A percentile compares a stretch with the other conserved stretches of the same genome.
Conservation (phyloP, 768 basidiomycete species). For the Lyophyllum decastes region DNA sequence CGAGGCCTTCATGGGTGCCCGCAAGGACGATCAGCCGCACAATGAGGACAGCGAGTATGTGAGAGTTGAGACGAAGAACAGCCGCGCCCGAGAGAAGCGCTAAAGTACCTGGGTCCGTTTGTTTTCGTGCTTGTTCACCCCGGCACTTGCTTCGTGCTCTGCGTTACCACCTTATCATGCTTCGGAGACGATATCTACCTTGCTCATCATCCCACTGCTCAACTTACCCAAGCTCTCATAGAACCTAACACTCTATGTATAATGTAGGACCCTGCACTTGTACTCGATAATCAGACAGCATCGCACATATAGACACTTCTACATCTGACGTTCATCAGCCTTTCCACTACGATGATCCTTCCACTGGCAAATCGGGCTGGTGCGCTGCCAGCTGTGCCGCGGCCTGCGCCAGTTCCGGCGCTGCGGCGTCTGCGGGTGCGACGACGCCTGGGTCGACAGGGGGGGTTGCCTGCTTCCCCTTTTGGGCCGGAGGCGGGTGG, state of each 20-base stretch:
- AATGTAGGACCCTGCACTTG: conserved; percentile 11
- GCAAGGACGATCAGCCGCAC: conserved; percentile 53
- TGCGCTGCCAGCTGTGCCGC: neutral
- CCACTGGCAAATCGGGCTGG: neutral
- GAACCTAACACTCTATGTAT: neutral
- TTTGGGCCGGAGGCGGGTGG: conserved; percentile 82
- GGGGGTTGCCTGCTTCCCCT: conserved; percentile 56
- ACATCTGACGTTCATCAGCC: neutral
- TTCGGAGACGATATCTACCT: neutral
- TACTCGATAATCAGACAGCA: conserved; percentile 10
- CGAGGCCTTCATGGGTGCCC: conserved; percentile 71
- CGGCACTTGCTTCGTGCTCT: neutral
- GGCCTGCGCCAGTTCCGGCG: conserved; percentile 10
- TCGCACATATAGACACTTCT: neutral
- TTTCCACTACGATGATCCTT: conserved; percentile 1
- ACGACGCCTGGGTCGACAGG: neutral
- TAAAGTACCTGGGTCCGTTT: neutral
- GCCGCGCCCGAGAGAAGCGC: conserved; percentile 41
- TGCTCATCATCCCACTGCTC: neutral
- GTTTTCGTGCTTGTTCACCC: neutral
- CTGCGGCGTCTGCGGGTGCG: neutral
- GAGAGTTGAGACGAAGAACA: conserved; percentile 72
- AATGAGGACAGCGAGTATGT: conserved; percentile 81
- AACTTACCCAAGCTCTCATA: neutral
- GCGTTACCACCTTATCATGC: neutral